Evolutionary conservation across 2,329 filamentous ascomycete genomes (phyloP).

Genomic region (Raffaelea ambrosiae): DNA sequence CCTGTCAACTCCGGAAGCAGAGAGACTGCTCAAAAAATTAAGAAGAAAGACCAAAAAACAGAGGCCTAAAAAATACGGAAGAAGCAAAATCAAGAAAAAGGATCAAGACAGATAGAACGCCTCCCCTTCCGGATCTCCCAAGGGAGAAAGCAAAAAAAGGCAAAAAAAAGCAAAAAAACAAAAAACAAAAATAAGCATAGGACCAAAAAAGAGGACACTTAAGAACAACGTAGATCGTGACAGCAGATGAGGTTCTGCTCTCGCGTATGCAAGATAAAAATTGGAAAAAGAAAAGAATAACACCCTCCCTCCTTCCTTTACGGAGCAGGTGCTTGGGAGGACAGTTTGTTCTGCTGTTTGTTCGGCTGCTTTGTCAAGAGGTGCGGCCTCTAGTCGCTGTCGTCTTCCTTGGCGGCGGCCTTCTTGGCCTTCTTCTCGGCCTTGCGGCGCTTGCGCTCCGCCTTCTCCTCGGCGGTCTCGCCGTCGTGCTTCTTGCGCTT

Average conservation of each 20-base stretch:
- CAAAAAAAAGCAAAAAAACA: neutral
- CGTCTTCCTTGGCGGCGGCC: constrained; percentile 12
- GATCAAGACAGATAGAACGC: no score
- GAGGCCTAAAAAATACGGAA: no score
- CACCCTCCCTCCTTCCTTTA: neutral
- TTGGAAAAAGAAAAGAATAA: neutral
- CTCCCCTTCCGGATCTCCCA: no score
- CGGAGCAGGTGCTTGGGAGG: neutral
- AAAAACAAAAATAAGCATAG: neutral
- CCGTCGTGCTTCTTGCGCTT: constrained; percentile 77
- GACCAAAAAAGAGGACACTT: neutral
- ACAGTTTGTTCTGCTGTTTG: neutral
- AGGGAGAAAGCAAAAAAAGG: neutral
- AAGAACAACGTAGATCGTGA: neutral
- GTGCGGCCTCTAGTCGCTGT: constrained; percentile 15
- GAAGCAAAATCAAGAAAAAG: no score
- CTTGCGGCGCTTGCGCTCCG: constrained; percentile 22
- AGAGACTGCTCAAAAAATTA: no score
- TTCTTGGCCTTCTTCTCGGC: constrained; percentile 23
- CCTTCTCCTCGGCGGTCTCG: constrained; percentile 61
- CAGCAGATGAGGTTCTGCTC: neutral
- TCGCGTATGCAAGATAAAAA: neutral
- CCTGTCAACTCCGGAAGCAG: no score
- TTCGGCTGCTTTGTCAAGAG: no score
- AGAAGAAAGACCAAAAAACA: no score